A percentile compares a stretch with the other conserved stretches of the same genome.
Evolutionary conservation across 2,329 filamentous ascomycete species (phyloP).

Genomic region (Botrytis galanthina): DNA sequence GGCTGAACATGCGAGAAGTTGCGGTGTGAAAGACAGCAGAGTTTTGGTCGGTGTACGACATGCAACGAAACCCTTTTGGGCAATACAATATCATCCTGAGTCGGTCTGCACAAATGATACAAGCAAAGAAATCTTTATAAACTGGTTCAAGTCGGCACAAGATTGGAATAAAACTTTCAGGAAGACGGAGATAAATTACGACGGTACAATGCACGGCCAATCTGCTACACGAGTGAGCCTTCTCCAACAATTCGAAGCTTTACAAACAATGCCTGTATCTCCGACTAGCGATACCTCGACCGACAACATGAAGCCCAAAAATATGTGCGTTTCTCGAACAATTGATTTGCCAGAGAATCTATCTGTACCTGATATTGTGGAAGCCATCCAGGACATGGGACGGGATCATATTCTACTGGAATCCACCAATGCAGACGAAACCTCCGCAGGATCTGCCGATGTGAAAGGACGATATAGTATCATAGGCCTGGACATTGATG

Average conservation of each 20-base stretch:
- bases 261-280: conserved; percentile 16
- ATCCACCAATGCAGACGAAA: conserved; percentile 54
- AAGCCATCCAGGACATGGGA: conserved; percentile 39
- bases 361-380: conserved; percentile 54
- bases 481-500: conserved; percentile 62
- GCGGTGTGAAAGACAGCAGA: conserved; percentile 35
- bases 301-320: conserved; percentile 25
- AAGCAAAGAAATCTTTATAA: conserved; percentile 52
- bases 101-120: conserved; percentile 63
- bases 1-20: conserved; percentile 28
- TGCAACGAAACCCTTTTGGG: conserved; percentile 59
- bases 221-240: conserved; percentile 33
- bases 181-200: conserved; percentile 14
- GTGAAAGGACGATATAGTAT: conserved; percentile 68
- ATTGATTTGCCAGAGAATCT: conserved; percentile 48
- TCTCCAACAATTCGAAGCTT: conserved; percentile 26
- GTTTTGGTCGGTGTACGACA: conserved; percentile 63
- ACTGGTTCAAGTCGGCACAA: conserved; percentile 59
- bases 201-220: conserved; percentile 27
- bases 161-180: conserved; percentile 43
- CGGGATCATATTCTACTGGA: conserved; percentile 56
- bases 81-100: conserved; percentile 70
- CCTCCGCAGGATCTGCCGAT: conserved; percentile 45
- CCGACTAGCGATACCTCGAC: conserved; percentile 8
- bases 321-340: conserved; percentile 43